Conservation (phyloP, 106 monocot genomes). For the Gastrodia elata region DNA sequence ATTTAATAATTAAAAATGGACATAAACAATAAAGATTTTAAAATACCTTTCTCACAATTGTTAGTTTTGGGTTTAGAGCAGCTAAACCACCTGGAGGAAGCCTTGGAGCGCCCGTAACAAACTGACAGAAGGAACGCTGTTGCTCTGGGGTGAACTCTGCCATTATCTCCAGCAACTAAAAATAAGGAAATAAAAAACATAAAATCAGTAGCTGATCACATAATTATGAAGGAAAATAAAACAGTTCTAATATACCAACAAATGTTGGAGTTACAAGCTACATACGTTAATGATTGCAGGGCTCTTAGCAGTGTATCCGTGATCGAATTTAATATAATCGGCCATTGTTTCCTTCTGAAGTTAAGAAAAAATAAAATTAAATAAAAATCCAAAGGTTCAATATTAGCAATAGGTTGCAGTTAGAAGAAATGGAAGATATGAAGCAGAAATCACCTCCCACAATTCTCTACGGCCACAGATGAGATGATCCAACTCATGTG, state of each 20-base stretch:
- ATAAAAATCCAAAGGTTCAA: background rate
- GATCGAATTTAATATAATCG: constrained; percentile 97
- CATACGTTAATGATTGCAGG: constrained; percentile 75
- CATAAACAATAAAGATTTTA: background rate
- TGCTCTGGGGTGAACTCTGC: constrained; percentile 79
- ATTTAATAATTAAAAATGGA: background rate
- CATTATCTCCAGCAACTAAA: constrained; percentile 95
- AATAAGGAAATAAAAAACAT: constrained; percentile 9
- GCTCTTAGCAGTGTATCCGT: constrained; percentile 92
- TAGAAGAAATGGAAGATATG: background rate
- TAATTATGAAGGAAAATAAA: background rate
- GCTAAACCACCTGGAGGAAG: constrained; percentile 93
- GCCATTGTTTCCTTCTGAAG: constrained; percentile 69
- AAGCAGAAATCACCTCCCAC: constrained; percentile 66
- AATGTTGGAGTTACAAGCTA: background rate
- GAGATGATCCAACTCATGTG: constrained; percentile 82
- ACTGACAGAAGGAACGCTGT: constrained; percentile 85
- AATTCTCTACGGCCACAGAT: constrained; percentile 86
- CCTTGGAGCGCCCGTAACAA: constrained; percentile 93
- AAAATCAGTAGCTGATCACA: background rate
- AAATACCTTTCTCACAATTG: constrained; percentile 92
- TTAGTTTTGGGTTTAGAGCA: constrained; percentile 86
- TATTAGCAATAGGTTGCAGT: background rate
- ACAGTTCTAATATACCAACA: background rate
- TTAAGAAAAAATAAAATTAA: constrained; percentile 1